Conservation (phyloP, 768 basidiomycete species). For the Leccinum obscurum region DNA sequence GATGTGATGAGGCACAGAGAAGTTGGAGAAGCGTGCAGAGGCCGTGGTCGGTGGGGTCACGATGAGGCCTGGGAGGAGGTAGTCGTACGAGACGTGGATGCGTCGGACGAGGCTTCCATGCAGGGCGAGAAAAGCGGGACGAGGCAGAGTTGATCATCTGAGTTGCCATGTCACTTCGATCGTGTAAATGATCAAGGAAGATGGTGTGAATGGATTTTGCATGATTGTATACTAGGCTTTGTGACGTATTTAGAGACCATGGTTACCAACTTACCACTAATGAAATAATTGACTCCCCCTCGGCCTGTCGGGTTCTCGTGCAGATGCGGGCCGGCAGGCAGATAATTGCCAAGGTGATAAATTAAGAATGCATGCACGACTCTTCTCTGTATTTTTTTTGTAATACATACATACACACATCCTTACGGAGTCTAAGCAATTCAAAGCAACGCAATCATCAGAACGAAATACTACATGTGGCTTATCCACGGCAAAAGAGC, state of each 20-base stretch:
- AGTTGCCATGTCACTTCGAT: neutral
- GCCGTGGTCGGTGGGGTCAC: neutral
- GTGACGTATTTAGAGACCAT: neutral
- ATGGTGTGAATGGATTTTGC: neutral
- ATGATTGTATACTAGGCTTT: neutral
- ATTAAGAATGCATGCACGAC: neutral
- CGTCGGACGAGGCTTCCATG: neutral
- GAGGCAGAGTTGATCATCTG: neutral
- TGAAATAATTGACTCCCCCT: neutral
- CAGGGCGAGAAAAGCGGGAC: neutral
- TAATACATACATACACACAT: neutral
- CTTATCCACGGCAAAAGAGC: conserved; percentile 7
- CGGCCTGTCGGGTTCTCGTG: neutral
- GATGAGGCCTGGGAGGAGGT: neutral
- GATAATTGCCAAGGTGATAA: neutral
- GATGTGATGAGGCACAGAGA: neutral
- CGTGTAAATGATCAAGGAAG: neutral
- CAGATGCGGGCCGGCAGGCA: neutral
- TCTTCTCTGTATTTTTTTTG: neutral
- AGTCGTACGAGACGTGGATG: neutral
- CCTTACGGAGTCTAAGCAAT: neutral
- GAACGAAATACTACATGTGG: conserved; percentile 14
- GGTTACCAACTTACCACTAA: neutral
- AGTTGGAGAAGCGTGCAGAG: neutral
- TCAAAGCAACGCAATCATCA: neutral